Evolutionary conservation across 495 filamentous ascomycete genomes (phyloP).

Genomic region (Xylona heveae): DNA sequence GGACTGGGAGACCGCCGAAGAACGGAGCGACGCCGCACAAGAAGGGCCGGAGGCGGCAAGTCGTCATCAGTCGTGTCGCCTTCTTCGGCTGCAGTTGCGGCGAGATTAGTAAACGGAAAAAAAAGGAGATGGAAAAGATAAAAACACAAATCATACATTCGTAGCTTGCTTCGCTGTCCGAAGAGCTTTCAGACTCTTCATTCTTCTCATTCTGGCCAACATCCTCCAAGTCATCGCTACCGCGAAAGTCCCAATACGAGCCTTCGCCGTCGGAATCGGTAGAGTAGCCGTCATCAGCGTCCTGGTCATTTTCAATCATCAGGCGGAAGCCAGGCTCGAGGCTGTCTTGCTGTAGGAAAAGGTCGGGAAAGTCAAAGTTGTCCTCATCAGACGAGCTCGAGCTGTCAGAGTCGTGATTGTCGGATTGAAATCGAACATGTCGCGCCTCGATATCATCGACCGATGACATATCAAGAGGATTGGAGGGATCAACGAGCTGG

Average conservation of each 20-base stretch:
- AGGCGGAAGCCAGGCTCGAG: slow-evolving; percentile 46
- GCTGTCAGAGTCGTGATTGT: slow-evolving; percentile 21
- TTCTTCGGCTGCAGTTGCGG: slow-evolving; percentile 36
- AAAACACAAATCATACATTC: slow-evolving; percentile 40
- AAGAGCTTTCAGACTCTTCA: slow-evolving; percentile 28
- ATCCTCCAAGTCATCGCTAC: slow-evolving; percentile 6
- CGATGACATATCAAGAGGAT: slow-evolving; percentile 21
- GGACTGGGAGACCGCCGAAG: slow-evolving; percentile 30
- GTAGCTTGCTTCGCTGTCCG: slow-evolving; percentile 48
- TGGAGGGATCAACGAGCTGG: slow-evolving; percentile 12
- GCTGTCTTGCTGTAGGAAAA: slow-evolving; percentile 49
- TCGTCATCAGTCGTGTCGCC: slow-evolving; percentile 79
- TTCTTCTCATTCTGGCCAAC: slow-evolving; percentile 3
- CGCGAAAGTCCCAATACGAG: slow-evolving; percentile 11
- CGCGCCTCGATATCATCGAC: slow-evolving; percentile 21
- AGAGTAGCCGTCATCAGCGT: slow-evolving; percentile 22
- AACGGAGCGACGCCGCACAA: slow-evolving; percentile 31
- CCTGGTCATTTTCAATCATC: slow-evolving; percentile 40
- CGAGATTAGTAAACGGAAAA: slow-evolving; percentile 29
- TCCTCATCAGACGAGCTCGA: slow-evolving; percentile 26
- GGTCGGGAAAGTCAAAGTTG: slow-evolving; percentile 40
- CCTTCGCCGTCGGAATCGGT: slow-evolving; percentile 16
- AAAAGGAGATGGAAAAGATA: slow-evolving; percentile 5
- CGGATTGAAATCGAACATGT: slow-evolving; percentile 26
- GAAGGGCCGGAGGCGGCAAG: slow-evolving; percentile 31